These are phyloP conservation scores for Phytopythium chamaehyphon DNA, from an alignment of 352 stramenopile species.

Conservation along the genomic window DNA sequence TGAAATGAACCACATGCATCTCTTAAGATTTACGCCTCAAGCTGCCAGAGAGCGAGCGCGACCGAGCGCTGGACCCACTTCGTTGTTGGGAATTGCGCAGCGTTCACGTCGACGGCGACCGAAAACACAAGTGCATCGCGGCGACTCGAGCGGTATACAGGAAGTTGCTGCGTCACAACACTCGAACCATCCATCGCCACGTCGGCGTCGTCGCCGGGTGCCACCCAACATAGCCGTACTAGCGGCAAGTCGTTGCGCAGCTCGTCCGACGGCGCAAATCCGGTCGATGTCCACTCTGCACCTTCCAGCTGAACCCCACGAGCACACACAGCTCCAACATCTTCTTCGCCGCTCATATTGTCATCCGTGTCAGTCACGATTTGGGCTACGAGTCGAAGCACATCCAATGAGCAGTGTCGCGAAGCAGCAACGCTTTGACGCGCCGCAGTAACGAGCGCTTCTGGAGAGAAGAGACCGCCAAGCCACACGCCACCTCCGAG, in stretches of 20 bases:
- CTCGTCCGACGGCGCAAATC: constrained; percentile 71
- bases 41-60: constrained; percentile 78
- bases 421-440: constrained; percentile 85
- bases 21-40: constrained; percentile 35
- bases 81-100: constrained; percentile 39
- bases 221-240: constrained; percentile 74
- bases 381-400: constrained; percentile 78
- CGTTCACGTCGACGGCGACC: constrained; percentile 59
- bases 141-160: constrained; percentile 81
- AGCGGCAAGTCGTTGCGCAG: constrained; percentile 67
- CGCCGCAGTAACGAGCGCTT: constrained; percentile 91
- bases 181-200: constrained; percentile 6
- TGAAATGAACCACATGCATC: too few species aligned
- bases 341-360: constrained; percentile 11
- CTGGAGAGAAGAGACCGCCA: constrained; percentile 90
- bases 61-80: constrained; percentile 83
- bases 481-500: constrained; percentile 74
- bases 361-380: constrained; percentile 28
- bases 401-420: constrained; percentile 83
- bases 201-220: constrained; percentile 11
- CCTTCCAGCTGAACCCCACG: constrained; percentile 82
- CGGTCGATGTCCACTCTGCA: constrained; percentile 57
- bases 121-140: constrained; percentile 82
- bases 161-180: constrained; percentile 39
- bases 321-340: constrained; percentile 53